Percentiles rank a stretch among this genome's conserved stretches.
These are phyloP conservation scores for Grigorovia transvaalensis DNA, from an alignment of 805 yeast genomes.

Conservation along the genomic window DNA sequence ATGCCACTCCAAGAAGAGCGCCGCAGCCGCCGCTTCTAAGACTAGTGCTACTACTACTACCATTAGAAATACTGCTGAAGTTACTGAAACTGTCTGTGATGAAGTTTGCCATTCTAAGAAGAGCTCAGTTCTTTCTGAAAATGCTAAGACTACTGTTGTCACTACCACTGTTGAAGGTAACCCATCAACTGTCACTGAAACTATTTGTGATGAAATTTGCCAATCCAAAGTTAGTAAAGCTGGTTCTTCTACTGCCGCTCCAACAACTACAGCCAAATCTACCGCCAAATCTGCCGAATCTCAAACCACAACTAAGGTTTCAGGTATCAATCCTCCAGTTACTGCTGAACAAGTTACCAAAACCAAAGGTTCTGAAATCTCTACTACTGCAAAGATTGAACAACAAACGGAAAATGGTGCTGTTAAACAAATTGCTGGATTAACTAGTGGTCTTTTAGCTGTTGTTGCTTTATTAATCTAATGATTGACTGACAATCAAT, in stretches of 20 bases:
- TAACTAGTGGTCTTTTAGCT: conserved; percentile 8
- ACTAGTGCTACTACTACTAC: neutral
- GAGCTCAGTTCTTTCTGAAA: conserved; percentile 1
- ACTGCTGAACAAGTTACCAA: conserved; percentile 3
- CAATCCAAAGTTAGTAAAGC: conserved; percentile 4
- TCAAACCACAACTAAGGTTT: neutral
- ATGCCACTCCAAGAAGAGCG: too few relatives aligned
- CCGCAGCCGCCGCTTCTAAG: neutral
- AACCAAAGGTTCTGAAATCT: neutral
- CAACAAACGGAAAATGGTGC: conserved; percentile 10
- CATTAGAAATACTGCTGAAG: neutral
- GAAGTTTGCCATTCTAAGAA: conserved; percentile 8
- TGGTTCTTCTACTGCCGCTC: conserved; percentile 2
- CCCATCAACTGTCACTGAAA: conserved; percentile 4
- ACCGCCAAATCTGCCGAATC: neutral
- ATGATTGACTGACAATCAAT: too few relatives aligned
- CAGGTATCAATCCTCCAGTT: neutral
- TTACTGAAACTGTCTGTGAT: conserved; percentile 9
- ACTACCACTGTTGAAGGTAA: neutral
- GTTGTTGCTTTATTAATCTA: conserved; percentile 7
- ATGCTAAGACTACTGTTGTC: conserved; percentile 3
- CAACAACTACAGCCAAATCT: neutral
- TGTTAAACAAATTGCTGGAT: conserved; percentile 5
- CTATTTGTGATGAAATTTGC: conserved; percentile 7
- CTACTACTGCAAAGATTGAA: conserved; percentile 4